Conservation (phyloP, 495 filamentous ascomycete species). For the Chaetomidium leptoderma region DNA sequence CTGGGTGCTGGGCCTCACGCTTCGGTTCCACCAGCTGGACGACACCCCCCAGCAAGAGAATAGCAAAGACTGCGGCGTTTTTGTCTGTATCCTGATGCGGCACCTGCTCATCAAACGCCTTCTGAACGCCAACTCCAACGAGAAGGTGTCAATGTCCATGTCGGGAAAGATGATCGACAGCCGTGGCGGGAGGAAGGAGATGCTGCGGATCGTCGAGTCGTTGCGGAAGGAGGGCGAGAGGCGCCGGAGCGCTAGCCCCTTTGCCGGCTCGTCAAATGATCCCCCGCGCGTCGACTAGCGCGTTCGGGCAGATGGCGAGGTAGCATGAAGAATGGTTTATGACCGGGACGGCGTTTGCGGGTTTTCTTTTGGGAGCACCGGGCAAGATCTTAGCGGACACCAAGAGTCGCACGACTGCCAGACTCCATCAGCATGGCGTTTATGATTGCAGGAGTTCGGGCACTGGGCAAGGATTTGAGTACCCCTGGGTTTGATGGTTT, state of each 20-base stretch:
- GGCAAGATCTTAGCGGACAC: background rate
- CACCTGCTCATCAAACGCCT: slow-evolving; percentile 79
- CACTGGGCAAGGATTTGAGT: slow-evolving; percentile 3
- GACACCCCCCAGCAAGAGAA: slow-evolving; percentile 93
- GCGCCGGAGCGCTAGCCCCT: slow-evolving; percentile 44
- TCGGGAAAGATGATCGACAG: slow-evolving; percentile 75
- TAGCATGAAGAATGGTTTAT: background rate
- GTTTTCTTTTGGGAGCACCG: background rate
- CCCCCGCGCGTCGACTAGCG: slow-evolving; percentile 37
- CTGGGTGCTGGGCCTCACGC: slow-evolving; percentile 57
- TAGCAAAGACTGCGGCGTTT: slow-evolving; percentile 89
- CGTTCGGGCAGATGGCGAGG: background rate
- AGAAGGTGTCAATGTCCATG: slow-evolving; percentile 93
- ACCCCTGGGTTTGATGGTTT: slow-evolving; percentile 1
- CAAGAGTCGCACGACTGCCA: background rate
- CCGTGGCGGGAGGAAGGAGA: slow-evolving; percentile 70
- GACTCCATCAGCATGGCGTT: slow-evolving; percentile 1
- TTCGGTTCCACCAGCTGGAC: slow-evolving; percentile 70
- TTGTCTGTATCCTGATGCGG: slow-evolving; percentile 90
- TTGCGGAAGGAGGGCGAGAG: slow-evolving; percentile 78
- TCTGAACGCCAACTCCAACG: slow-evolving; percentile 65
- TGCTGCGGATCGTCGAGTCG: slow-evolving; percentile 77
- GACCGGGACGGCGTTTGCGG: slow-evolving; percentile 2
- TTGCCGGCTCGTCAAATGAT: slow-evolving; percentile 28
- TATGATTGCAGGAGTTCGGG: slow-evolving; percentile 4